Evolutionary conservation across 805 yeast species (phyloP).

Genomic region (Vanderwaltozyma tropicalis): DNA sequence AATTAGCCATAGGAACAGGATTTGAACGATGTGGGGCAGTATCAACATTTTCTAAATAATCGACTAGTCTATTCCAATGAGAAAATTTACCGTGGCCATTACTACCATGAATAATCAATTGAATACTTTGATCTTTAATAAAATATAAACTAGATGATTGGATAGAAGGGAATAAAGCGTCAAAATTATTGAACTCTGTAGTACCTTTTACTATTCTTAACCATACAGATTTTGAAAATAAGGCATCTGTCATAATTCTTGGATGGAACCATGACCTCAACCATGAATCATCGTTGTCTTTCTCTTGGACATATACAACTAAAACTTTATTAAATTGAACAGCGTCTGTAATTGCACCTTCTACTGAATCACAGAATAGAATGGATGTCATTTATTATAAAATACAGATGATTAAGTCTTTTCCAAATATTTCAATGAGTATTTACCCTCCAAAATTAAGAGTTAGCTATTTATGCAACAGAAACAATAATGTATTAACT

Average conservation of each 20-base stretch:
- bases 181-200: slow-evolving; percentile 37
- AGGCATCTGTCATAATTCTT: slow-evolving; percentile 4
- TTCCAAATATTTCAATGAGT: no score
- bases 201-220: slow-evolving; percentile 34
- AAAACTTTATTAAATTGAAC: slow-evolving; percentile 29
- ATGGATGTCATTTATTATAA: neutral
- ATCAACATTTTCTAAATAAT: neutral
- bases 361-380: slow-evolving; percentile 14
- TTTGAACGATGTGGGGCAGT: neutral
- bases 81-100: slow-evolving; percentile 3
- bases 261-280: slow-evolving; percentile 9
- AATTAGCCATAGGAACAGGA: no score
- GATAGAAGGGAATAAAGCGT: slow-evolving; percentile 45
- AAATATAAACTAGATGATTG: slow-evolving; percentile 48
- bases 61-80: slow-evolving; percentile 4
- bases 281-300: slow-evolving; percentile 24
- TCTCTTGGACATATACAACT: slow-evolving; percentile 29
- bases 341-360: slow-evolving; percentile 34
- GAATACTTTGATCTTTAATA: slow-evolving; percentile 37
- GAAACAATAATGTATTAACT: no score
- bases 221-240: slow-evolving; percentile 23
- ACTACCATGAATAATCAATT: slow-evolving; percentile 2
- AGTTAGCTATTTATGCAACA: no score
- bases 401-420: no score
- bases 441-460: no score